A percentile compares a stretch with the other conserved stretches of the same genome.
These are phyloP conservation scores for Alternaria alternata DNA, from an alignment of 2,329 filamentous ascomycete species.

Conservation along the genomic window DNA sequence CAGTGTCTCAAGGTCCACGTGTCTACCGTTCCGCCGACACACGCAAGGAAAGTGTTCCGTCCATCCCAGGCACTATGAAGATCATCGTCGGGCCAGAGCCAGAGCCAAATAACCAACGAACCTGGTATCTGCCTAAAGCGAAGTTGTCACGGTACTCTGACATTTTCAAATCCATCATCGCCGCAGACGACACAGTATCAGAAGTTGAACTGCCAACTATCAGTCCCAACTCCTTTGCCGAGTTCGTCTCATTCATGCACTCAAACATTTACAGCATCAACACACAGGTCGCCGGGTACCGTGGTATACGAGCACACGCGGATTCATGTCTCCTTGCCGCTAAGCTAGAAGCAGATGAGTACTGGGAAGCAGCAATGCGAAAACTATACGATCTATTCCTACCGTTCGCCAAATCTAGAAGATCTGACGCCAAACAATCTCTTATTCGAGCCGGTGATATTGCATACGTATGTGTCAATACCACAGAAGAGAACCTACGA, in stretches of 20 bases:
- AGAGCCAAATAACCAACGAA: constrained; percentile 6
- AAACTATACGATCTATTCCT: constrained; percentile 15
- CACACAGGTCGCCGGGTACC: constrained; percentile 13
- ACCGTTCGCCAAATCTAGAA: constrained; percentile 6
- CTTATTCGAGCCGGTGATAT: constrained; percentile 20
- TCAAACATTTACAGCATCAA: constrained; percentile 31
- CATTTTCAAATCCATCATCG: constrained; percentile 8
- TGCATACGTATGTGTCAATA: constrained; percentile 16
- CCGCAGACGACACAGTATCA: background rate
- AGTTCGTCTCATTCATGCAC: constrained; percentile 28
- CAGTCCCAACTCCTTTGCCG: constrained; percentile 18
- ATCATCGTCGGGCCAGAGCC: constrained; percentile 12
- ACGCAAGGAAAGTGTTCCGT: background rate
- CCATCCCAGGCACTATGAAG: constrained; percentile 8
- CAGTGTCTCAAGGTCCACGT: background rate
- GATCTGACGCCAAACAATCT: background rate
- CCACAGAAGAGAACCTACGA: background rate
- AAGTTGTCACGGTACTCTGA: constrained; percentile 17
- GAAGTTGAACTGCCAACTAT: background rate
- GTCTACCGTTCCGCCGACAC: background rate
- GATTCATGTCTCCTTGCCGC: constrained; percentile 21
- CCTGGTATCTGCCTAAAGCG: constrained; percentile 16
- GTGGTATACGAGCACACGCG: constrained; percentile 11
- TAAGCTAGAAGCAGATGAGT: constrained; percentile 11
- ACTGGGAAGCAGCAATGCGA: constrained; percentile 19